These are phyloP conservation scores for Taphrina flavorubra DNA, from an alignment of 1,139 yeast species.

Conservation along the genomic window DNA sequence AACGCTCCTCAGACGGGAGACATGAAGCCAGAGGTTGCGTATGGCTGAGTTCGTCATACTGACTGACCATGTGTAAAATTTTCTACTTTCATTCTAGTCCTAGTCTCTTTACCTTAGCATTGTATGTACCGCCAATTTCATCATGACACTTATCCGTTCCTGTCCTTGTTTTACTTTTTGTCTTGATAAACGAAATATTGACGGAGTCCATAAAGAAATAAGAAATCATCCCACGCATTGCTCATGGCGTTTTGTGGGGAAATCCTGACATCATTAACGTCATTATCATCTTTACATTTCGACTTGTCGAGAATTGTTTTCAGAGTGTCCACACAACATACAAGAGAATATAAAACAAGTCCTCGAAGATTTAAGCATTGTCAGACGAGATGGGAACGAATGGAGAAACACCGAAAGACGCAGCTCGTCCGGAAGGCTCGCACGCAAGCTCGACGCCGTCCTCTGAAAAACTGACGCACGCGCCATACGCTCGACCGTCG, in stretches of 20 bases:
- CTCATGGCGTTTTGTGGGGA: constrained; percentile 6
- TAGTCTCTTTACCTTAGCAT: constrained; percentile 16
- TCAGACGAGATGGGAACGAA: neutral
- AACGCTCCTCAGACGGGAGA: constrained; percentile 31
- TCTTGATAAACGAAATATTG: neutral
- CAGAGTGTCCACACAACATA: too few species aligned
- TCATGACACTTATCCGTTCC: neutral
- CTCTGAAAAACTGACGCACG: constrained; percentile 12
- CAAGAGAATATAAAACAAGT: too few species aligned
- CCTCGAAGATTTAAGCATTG: too few species aligned
- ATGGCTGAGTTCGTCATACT: constrained; percentile 11
- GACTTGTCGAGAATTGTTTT: too few species aligned
- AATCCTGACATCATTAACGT: constrained; percentile 18
- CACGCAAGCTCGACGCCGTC: neutral
- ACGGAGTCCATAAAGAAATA: neutral
- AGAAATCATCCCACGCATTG: constrained; percentile 5
- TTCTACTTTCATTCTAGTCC: neutral
- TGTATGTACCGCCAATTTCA: constrained; percentile 23
- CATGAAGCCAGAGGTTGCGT: constrained; percentile 41
- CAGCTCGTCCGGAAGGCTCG: constrained; percentile 1
- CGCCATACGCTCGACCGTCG: constrained; percentile 22
- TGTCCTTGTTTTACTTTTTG: too few species aligned
- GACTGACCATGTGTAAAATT: neutral
- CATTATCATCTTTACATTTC: too few species aligned
- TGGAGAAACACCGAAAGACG: neutral